Conservation (phyloP, 148 eudicot species). For the Simmondsia chinensis region DNA sequence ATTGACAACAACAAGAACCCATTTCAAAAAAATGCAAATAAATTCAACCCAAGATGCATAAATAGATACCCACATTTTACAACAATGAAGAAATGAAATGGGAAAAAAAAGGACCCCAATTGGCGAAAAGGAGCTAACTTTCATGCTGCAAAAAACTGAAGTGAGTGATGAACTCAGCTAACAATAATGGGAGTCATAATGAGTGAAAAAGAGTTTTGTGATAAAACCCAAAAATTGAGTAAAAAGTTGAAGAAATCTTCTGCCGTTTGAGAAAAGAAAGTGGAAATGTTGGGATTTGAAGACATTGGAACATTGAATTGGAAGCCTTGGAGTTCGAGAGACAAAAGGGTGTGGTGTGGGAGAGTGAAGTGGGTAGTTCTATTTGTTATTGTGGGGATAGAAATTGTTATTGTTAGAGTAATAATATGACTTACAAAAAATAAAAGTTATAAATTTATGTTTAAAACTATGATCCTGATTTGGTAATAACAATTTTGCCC, state of each 20-base stretch:
- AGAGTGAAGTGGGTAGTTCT: neutral
- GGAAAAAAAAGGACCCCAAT: neutral
- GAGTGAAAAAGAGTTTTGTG: neutral
- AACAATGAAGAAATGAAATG: neutral
- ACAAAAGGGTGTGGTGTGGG: neutral
- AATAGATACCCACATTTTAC: neutral
- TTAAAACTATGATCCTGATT: too few species aligned
- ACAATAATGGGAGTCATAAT: slow-evolving; percentile 3
- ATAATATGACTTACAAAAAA: too few species aligned
- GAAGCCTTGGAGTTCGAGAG: slow-evolving; percentile 8
- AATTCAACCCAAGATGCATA: neutral
- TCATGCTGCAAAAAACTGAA: slow-evolving; percentile 3
- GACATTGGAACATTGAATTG: slow-evolving; percentile 2
- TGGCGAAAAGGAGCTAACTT: neutral
- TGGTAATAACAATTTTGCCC: too few species aligned
- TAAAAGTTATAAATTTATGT: too few species aligned
- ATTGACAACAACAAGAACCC: neutral
- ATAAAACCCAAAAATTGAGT: neutral
- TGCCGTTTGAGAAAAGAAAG: slow-evolving; percentile 7
- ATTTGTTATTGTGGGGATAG: too few species aligned
- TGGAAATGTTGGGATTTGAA: slow-evolving; percentile 13
- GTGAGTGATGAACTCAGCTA: neutral
- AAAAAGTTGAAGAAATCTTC: neutral
- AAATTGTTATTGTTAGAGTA: too few species aligned
- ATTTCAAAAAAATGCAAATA: neutral